Percentiles rank a stretch among this genome's conserved stretches.
Conservation (phyloP, 257 asterid species). For the Echites panduratus region DNA sequence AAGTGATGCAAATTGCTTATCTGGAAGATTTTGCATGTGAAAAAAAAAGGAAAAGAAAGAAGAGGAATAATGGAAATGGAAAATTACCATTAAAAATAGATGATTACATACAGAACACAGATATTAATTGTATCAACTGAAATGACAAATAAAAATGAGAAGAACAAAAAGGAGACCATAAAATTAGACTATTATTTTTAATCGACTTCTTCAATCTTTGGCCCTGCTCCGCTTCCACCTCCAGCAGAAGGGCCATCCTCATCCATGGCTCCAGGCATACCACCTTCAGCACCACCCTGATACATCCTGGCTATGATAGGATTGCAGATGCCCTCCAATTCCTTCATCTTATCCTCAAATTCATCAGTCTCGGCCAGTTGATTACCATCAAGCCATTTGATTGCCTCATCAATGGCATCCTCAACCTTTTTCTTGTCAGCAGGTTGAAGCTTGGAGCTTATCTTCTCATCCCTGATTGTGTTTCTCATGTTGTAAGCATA, state of each 20-base stretch:
- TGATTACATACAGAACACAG: too few relatives aligned
- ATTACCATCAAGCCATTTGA: conserved; percentile 27
- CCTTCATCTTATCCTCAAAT: conserved; percentile 34
- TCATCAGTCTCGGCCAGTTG: conserved; percentile 33
- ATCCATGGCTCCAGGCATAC: conserved; percentile 12
- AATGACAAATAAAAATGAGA: too few relatives aligned
- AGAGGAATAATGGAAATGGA: too few relatives aligned
- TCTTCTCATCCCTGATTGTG: conserved; percentile 29
- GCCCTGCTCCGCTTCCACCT: conserved; percentile 27
- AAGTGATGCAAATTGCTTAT: too few relatives aligned
- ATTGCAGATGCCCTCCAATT: conserved; percentile 37
- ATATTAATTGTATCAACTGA: too few relatives aligned
- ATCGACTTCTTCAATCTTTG: conserved; percentile 41
- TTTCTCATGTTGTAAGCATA: conserved; percentile 40
- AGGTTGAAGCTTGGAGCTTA: conserved; percentile 19
- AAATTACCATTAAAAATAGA: too few relatives aligned
- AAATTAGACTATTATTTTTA: background rate
- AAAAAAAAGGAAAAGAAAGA: too few relatives aligned
- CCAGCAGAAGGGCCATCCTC: conserved; percentile 22
- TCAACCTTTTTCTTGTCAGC: conserved; percentile 31
- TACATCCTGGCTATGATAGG: conserved; percentile 42
- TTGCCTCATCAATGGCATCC: conserved; percentile 26
- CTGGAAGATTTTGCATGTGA: too few relatives aligned
- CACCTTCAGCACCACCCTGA: conserved; percentile 25
- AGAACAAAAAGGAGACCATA: too few relatives aligned